Evolutionary conservation across 2,329 filamentous ascomycete genomes (phyloP), one percentile per base, ranked within the genome.

Genomic region (Venturia asperata): DNA sequence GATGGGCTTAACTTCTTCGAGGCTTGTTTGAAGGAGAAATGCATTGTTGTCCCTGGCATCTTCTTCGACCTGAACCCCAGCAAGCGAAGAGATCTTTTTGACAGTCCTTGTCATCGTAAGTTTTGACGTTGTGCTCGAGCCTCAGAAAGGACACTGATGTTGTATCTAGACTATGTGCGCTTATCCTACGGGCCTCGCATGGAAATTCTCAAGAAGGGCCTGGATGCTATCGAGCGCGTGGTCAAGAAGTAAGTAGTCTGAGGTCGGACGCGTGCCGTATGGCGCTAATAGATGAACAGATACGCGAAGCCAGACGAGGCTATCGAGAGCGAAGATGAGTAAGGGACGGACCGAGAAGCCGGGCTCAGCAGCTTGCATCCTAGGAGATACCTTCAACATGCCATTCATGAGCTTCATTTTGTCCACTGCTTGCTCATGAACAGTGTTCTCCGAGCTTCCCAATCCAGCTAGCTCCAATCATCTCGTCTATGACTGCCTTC

Each of bases 1-100:
- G 93, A 97, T 74, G 93, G 93, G 10, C 81, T 97, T 72, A 96
- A 96, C 80, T 97, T 97, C 83, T 97, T 97, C 85, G 87, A 94
- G 75, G 92, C 92, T 39, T 94, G 94, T 74, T 80, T 97, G 56
- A 86, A 90, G 72, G 92, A 97, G 81, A 95, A 95, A 82, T 91
- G 95, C 70, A 97, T 97, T 73, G 92, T 97, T 21, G 93, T 97
- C 5, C 93, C 93, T 0, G 93, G 93, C 67, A 97, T 97, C 76
- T 97, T 97, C 83, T 97, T 97, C 75, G 93, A 97, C 73, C 78
- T 97, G 69, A 97, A 97, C 79, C 93, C 93, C 4, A 88, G 89
- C 43, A 89, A 91, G 75, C 84, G 93, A 69, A 84, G 93, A 74
- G 93, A 97, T 76, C 77, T 97, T 70, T 97, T 97, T 70, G 93